A percentile compares a stretch with the other conserved stretches of the same genome.
Conservation (phyloP, 257 asterid genomes). For the Nicotiana knightiana region DNA sequence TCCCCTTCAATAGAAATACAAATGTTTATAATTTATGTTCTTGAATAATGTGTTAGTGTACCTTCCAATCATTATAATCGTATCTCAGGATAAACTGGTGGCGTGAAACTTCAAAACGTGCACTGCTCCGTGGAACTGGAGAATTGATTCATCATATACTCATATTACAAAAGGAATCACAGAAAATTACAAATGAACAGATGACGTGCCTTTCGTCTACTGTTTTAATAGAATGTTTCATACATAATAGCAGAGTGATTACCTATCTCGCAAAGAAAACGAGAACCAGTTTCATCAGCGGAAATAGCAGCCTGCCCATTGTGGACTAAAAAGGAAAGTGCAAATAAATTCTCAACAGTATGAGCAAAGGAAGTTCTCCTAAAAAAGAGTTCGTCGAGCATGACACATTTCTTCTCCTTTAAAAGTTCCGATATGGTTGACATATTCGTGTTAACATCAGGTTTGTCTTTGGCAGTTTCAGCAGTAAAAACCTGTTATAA, state of each 20-base stretch:
- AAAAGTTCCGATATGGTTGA: not conserved
- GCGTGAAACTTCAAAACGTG: not conserved
- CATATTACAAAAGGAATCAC: too few species aligned
- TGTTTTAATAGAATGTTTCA: not conserved
- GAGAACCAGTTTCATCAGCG: not conserved
- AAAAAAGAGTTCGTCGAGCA: not conserved
- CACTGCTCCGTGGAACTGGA: not conserved
- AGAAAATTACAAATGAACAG: not conserved
- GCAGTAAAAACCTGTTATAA: not conserved
- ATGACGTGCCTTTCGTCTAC: not conserved
- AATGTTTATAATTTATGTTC: not conserved
- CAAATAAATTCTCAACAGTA: not conserved
- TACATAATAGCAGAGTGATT: not conserved
- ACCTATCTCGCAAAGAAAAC: not conserved
- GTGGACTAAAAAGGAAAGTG: conserved; percentile 6
- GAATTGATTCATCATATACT: not conserved
- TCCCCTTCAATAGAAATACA: too few species aligned
- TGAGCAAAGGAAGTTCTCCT: conserved; percentile 6
- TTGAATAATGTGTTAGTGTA: not conserved
- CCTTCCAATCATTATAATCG: not conserved
- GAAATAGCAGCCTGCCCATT: not conserved
- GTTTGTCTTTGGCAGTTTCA: not conserved
- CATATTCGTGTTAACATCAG: not conserved
- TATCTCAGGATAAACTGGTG: not conserved
- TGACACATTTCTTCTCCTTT: not conserved